Percentiles rank a stretch among this genome's conserved stretches.
These are phyloP conservation scores for Claviceps lovelessii DNA, from an alignment of 2,329 filamentous ascomycete species.

Conservation along the genomic window DNA sequence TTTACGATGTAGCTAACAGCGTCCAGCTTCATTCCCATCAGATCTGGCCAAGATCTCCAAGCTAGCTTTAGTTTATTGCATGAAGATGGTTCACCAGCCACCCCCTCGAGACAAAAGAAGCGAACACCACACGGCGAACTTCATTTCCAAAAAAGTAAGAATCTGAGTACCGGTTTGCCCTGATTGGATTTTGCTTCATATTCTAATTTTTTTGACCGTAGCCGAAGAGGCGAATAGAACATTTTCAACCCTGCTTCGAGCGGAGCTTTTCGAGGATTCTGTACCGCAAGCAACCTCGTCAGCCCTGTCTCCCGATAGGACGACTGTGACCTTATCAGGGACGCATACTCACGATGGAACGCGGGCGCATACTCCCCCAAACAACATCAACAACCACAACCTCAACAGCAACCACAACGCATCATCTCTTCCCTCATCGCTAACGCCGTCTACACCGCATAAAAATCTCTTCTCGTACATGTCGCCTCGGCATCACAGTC, in stretches of 20 bases:
- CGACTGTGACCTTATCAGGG: conserved; percentile 33
- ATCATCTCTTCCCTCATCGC: conserved; percentile 51
- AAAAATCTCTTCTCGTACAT: conserved; percentile 95
- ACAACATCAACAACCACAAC: conserved; percentile 24
- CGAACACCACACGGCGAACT: conserved; percentile 78
- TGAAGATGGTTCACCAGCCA: conserved; percentile 85
- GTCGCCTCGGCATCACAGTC: conserved; percentile 55
- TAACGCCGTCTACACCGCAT: conserved; percentile 88
- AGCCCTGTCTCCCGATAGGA: conserved; percentile 44
- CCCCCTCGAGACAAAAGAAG: conserved; percentile 72
- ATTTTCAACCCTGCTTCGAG: conserved; percentile 73
- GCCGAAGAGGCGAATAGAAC: conserved; percentile 91
- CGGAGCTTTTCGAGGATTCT: conserved; percentile 82
- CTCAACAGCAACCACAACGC: conserved; percentile 23
- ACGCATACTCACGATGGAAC: conserved; percentile 48
- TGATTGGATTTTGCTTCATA: background rate
- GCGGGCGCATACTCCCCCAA: conserved; percentile 69
- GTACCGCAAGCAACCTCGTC: conserved; percentile 67
- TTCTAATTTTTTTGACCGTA: conserved; percentile 13
- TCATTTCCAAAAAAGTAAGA: conserved; percentile 80
- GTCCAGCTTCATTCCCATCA: conserved; percentile 80
- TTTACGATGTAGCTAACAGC: conserved; percentile 11
- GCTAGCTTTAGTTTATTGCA: conserved; percentile 85
- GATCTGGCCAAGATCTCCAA: conserved; percentile 82
- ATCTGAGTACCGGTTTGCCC: background rate